phyloP scores from a whole-genome alignment of 768 basidiomycete species.

The Leccinum disarticulatum region DNA sequence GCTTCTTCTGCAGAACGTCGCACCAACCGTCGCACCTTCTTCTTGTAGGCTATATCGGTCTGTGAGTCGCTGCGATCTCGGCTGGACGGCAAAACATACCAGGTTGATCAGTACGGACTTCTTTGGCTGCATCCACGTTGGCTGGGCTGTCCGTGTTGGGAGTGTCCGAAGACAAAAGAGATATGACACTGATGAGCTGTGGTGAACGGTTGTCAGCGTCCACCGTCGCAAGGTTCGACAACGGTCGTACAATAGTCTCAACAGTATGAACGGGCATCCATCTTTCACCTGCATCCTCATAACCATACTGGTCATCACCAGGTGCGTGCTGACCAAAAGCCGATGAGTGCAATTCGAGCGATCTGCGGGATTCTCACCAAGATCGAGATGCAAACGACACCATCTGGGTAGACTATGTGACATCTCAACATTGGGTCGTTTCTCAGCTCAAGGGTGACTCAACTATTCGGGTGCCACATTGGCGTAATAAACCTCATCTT shows the following conservation, averaged over 20 bases:
- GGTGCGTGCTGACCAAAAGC: slow-evolving; percentile 72
- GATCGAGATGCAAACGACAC: slow-evolving; percentile 94
- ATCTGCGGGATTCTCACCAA: slow-evolving; percentile 49
- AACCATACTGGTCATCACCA: slow-evolving; percentile 95
- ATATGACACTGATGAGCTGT: slow-evolving; percentile 95
- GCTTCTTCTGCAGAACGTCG: slow-evolving; percentile 88
- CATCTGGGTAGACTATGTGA: slow-evolving; percentile 82
- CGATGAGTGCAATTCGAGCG: slow-evolving; percentile 3
- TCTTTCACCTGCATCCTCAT: slow-evolving; percentile 94
- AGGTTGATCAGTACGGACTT: slow-evolving; percentile 64
- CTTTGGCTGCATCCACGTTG: slow-evolving; percentile 94
- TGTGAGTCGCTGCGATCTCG: slow-evolving; percentile 12
- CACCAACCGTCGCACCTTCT: slow-evolving; percentile 91
- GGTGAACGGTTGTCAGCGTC: slow-evolving; percentile 3
- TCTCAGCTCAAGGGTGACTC: slow-evolving; percentile 27
- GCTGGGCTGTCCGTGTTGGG: slow-evolving; percentile 94
- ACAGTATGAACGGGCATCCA: slow-evolving; percentile 98
- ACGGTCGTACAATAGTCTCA: slow-evolving; percentile 80
- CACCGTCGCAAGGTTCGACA: neutral
- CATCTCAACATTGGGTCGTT: neutral
- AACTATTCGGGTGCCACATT: slow-evolving; percentile 99
- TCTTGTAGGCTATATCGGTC: slow-evolving; percentile 70
- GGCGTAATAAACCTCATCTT: slow-evolving; percentile 95
- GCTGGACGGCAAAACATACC: slow-evolving; percentile 40
- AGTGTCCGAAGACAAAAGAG: slow-evolving; percentile 86